Percentiles rank a stretch among this genome's conserved stretches.
These are phyloP conservation scores for Elsinoe fawcettii DNA, from an alignment of 2,329 filamentous ascomycete genomes.

Conservation along the genomic window DNA sequence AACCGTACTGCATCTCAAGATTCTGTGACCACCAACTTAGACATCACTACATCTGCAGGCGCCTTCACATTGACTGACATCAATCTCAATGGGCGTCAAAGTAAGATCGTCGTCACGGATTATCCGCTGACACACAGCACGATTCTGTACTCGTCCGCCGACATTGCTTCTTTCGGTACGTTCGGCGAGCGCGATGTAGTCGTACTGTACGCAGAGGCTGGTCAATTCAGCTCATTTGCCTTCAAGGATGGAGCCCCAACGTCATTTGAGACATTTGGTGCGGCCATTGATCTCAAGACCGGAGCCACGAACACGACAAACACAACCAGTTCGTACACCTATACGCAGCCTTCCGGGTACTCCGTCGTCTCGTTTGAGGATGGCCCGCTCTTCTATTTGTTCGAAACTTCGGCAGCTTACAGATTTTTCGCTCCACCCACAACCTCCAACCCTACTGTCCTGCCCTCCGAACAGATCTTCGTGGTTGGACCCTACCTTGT, in stretches of 20 bases:
- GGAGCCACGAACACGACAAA: not conserved
- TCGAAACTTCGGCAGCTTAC: constrained; percentile 48
- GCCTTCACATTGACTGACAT: constrained; percentile 49
- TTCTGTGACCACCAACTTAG: constrained; percentile 47
- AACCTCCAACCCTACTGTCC: constrained; percentile 38
- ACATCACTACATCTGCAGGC: constrained; percentile 50
- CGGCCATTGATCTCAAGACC: not conserved
- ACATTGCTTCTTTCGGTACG: constrained; percentile 43
- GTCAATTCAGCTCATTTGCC: constrained; percentile 21
- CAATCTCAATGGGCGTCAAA: constrained; percentile 52
- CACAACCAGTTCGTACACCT: constrained; percentile 12
- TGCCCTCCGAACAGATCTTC: constrained; percentile 39
- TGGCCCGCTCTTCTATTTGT: constrained; percentile 44
- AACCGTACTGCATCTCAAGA: constrained; percentile 45
- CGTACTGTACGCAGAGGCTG: constrained; percentile 18
- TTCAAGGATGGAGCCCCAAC: constrained; percentile 19
- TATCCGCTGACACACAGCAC: constrained; percentile 47
- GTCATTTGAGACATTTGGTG: constrained; percentile 10
- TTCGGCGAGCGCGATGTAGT: constrained; percentile 25
- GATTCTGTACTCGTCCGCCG: constrained; percentile 49
- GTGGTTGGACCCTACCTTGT: constrained; percentile 38
- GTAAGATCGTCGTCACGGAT: constrained; percentile 56
- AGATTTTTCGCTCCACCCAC: constrained; percentile 49
- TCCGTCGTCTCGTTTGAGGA: constrained; percentile 43
- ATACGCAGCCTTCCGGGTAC: constrained; percentile 14